Evolutionary conservation across 169 alveolate genomes (phyloP).

Genomic region (Cryptosporidium andersoni): DNA sequence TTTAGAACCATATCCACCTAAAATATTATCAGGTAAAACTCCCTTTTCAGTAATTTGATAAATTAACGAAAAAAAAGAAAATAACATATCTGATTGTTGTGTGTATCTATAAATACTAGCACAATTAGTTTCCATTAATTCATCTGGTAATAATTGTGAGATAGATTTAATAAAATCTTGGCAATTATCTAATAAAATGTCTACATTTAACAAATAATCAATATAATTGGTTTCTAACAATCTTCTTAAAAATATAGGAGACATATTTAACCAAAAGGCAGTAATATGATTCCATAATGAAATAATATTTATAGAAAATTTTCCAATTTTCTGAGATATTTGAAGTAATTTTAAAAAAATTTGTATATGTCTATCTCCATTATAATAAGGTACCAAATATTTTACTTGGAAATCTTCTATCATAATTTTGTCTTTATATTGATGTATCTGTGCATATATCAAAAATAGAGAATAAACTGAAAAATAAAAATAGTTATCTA

Average conservation of each 20-base stretch:
- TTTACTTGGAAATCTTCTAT: not conserved
- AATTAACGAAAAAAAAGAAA: constrained; percentile 42
- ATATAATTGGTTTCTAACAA: constrained; percentile 53
- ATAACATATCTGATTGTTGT: constrained; percentile 15
- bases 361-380: constrained; percentile 54
- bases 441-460: constrained; percentile 23
- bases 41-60: constrained; percentile 41
- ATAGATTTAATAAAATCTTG: constrained; percentile 21
- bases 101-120: not conserved
- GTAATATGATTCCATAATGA: constrained; percentile 60
- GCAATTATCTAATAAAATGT: not conserved
- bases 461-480: constrained; percentile 40
- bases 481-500: constrained; percentile 32
- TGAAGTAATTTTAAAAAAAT: constrained; percentile 13
- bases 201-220: constrained; percentile 16
- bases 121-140: constrained; percentile 7
- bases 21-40: constrained; percentile 27
- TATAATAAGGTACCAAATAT: constrained; percentile 30
- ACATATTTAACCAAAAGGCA: constrained; percentile 41
- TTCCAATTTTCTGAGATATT: constrained; percentile 3
- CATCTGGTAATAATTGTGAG: constrained; percentile 4
- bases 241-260: constrained; percentile 35
- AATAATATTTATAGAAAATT: constrained; percentile 28
- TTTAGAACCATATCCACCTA: constrained; percentile 67
- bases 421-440: not conserved